Conservation (phyloP, 345 rosid species). For the Streptanthus diversifolius region DNA sequence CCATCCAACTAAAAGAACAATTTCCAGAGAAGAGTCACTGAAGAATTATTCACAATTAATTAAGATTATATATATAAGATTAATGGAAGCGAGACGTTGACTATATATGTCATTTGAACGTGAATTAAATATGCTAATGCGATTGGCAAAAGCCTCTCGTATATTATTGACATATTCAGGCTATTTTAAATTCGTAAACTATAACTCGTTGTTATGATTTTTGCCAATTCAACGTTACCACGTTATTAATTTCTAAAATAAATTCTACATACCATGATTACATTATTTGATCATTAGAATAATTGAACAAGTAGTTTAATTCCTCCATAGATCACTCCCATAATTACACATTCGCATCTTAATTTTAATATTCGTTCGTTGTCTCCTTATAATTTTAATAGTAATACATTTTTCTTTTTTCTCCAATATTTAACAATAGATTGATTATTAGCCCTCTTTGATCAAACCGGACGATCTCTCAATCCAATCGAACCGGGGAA, state of each 20-base stretch:
- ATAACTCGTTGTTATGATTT: background rate
- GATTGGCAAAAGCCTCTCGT: background rate
- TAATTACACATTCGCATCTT: background rate
- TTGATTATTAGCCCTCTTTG: background rate
- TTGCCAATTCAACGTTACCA: background rate
- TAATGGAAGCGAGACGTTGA: background rate
- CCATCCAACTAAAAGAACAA: too few relatives aligned
- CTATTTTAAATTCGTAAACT: background rate
- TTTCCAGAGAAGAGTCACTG: too few relatives aligned
- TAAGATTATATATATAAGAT: too few relatives aligned
- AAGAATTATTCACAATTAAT: too few relatives aligned
- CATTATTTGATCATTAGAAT: background rate
- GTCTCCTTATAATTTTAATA: background rate
- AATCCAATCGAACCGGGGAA: constrained; percentile 31
- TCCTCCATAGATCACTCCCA: background rate
- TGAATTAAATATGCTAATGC: background rate
- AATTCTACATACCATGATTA: too few relatives aligned
- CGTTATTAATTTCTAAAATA: background rate
- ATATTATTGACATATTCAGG: background rate
- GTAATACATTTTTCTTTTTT: background rate
- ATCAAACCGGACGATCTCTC: constrained; percentile 8
- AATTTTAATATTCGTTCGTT: background rate
- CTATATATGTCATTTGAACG: background rate
- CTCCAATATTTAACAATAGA: background rate
- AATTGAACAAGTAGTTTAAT: background rate